Evolutionary conservation across 2,329 filamentous ascomycete species (phyloP).

Genomic region (Neonectria punicea): DNA sequence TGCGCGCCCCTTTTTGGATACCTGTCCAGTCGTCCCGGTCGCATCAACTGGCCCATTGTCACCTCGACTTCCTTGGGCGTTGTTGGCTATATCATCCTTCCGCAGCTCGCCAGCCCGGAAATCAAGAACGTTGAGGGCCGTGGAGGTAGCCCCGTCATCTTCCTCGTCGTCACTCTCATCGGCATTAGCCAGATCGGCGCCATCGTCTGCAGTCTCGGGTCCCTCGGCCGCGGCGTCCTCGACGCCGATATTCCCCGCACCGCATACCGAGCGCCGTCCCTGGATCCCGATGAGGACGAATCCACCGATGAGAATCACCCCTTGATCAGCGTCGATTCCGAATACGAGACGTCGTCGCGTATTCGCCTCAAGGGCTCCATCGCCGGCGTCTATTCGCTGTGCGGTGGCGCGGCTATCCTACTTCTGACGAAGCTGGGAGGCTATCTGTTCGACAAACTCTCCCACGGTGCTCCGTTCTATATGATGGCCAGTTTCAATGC

Average conservation of each 20-base stretch:
- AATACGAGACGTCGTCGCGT: slow-evolving; percentile 54
- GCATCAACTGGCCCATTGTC: slow-evolving; percentile 79
- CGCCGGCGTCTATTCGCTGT: slow-evolving; percentile 92
- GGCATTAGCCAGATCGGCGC: slow-evolving; percentile 95
- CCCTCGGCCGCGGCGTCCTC: slow-evolving; percentile 84
- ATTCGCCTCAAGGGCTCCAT: slow-evolving; percentile 88
- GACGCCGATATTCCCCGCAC: slow-evolving; percentile 54
- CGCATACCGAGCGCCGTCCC: slow-evolving; percentile 36
- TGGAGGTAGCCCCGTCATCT: slow-evolving; percentile 75
- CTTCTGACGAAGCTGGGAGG: slow-evolving; percentile 93
- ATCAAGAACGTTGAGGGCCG: slow-evolving; percentile 70
- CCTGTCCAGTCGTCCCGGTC: slow-evolving; percentile 74
- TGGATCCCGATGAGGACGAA: slow-evolving; percentile 52
- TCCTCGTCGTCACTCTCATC: slow-evolving; percentile 81
- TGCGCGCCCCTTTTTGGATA: slow-evolving; percentile 90
- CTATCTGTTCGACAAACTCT: slow-evolving; percentile 80
- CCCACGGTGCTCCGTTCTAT: slow-evolving; percentile 86
- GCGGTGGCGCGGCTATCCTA: slow-evolving; percentile 89
- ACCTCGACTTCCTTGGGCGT: slow-evolving; percentile 79
- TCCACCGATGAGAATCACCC: slow-evolving; percentile 53
- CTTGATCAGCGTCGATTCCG: slow-evolving; percentile 48
- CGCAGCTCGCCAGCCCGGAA: slow-evolving; percentile 81
- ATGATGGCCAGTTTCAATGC: slow-evolving; percentile 93
- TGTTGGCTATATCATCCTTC: slow-evolving; percentile 80
- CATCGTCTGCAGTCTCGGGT: slow-evolving; percentile 94